Conservation (phyloP, 2,329 filamentous ascomycete genomes). For the Diaporthe citri region DNA sequence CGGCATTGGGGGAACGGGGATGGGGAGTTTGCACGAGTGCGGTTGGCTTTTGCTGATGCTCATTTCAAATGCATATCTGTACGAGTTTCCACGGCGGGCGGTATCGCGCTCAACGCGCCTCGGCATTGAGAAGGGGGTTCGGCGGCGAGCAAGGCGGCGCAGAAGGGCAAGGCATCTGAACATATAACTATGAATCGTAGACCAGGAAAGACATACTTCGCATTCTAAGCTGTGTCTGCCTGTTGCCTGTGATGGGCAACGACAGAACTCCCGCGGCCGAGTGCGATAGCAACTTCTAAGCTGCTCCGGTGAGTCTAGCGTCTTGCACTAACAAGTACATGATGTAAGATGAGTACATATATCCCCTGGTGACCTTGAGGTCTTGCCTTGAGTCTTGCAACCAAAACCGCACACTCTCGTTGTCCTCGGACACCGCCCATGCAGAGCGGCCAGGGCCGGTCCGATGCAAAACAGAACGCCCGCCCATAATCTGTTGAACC, state of each 20-base stretch:
- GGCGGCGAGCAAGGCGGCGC: not conserved
- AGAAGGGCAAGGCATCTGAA: constrained; percentile 28
- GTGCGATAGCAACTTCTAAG: constrained; percentile 9
- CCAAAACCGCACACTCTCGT: not conserved
- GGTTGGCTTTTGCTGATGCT: constrained; percentile 19
- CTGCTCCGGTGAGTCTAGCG: constrained; percentile 7
- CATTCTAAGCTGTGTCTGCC: constrained; percentile 17
- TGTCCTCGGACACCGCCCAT: not conserved
- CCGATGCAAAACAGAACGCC: constrained; percentile 11
- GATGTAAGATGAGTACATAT: constrained; percentile 20
- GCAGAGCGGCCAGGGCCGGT: constrained; percentile 21
- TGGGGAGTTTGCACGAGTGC: not conserved
- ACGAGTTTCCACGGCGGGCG: constrained; percentile 20
- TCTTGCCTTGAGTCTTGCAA: constrained; percentile 32
- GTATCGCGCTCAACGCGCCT: constrained; percentile 12
- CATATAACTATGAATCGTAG: constrained; percentile 24
- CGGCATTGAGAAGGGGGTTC: not conserved
- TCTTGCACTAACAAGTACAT: constrained; percentile 8
- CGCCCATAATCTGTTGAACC: constrained; percentile 17
- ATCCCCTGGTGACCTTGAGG: constrained; percentile 34
- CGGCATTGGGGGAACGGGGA: not conserved
- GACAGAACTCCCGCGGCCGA: not conserved
- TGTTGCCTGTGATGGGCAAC: not conserved
- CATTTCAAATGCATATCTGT: constrained; percentile 32
- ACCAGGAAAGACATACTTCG: constrained; percentile 18